Conservation (phyloP, 306 rosid genomes). For the Quercus parvula region DNA sequence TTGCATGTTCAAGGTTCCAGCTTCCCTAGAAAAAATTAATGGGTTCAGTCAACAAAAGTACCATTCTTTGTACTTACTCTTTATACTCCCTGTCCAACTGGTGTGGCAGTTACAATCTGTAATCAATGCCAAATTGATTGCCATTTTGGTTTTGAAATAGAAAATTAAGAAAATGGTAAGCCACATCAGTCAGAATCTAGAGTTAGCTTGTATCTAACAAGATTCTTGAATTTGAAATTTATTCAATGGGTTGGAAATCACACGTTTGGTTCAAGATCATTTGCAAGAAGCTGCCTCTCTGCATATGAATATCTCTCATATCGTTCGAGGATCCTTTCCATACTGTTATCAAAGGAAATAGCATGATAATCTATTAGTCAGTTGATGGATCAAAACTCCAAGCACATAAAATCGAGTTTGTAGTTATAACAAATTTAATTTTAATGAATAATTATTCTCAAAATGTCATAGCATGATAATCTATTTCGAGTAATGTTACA, state of each 20-base stretch:
- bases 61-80: too few species aligned
- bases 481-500: too few species aligned
- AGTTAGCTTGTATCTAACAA: background rate
- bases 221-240: background rate
- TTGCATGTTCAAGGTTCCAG: slow-evolving; percentile 80
- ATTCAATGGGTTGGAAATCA: background rate
- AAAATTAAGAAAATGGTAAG: background rate
- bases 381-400: background rate
- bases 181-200: background rate
- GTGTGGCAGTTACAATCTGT: background rate
- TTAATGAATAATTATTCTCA: background rate
- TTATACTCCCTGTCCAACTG: too few species aligned
- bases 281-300: slow-evolving; percentile 52
- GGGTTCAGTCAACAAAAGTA: background rate
- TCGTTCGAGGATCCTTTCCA: slow-evolving; percentile 83
- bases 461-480: background rate
- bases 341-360: slow-evolving; percentile 39
- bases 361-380: background rate
- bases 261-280: slow-evolving; percentile 51
- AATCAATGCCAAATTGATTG: background rate
- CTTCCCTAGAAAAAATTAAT: slow-evolving; percentile 40
- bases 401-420: background rate
- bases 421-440: background rate
- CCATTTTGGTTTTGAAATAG: background rate
- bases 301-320: slow-evolving; percentile 75